Evolutionary conservation across 768 basidiomycete species (phyloP), one percentile per base, ranked within the genome.

Genomic region (Lactifluus volemus): DNA sequence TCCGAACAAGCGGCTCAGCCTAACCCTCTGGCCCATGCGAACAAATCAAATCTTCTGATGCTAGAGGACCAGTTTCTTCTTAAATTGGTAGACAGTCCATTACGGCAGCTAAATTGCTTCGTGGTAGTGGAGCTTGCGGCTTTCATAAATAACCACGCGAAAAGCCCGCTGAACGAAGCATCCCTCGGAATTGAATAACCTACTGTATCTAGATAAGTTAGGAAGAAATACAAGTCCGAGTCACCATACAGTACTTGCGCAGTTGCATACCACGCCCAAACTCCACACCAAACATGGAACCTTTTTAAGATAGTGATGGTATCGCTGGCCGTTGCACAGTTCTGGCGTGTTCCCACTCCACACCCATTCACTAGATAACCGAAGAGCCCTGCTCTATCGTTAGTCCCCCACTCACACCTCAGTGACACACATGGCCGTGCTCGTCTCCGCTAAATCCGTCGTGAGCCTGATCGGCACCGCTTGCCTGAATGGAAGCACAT

Each of bases 401-500:
- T 39, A 25, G 25, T 25, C 39, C 49, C 12, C 8, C 17, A 15
- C n/a, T 32, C 25, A 60, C 17, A 60, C 53, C 17, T 25, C 47
- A 2, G 54, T 53, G 21, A 65, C 36, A 3, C 25, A 29, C 56
- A 50, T 29, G 12, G 60, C 64, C 1, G n/a, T 41, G 11, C 17
- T 41, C 15, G 55, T 38, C 49, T 49, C 55, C 10, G 60, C 49
- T 1, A 32, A 17, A 55, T 62, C 52, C 29, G 60, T 57, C 14
- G 64, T 65, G 10, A 65, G 56, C 29, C 53, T 52, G 12, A 65
- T 41, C 9, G 47, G 53, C 11, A 65, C 60, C 14, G 19, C 45
- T 49, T 65, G 64, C 53, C 53, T 55, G 42, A 65, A 65, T 12
- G 64, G 64, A 41, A 65, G 32, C n/a, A 30, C 15, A 21, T 62